Evolutionary conservation across 768 basidiomycete genomes (phyloP).

Genomic region (Sutorius australiensis): DNA sequence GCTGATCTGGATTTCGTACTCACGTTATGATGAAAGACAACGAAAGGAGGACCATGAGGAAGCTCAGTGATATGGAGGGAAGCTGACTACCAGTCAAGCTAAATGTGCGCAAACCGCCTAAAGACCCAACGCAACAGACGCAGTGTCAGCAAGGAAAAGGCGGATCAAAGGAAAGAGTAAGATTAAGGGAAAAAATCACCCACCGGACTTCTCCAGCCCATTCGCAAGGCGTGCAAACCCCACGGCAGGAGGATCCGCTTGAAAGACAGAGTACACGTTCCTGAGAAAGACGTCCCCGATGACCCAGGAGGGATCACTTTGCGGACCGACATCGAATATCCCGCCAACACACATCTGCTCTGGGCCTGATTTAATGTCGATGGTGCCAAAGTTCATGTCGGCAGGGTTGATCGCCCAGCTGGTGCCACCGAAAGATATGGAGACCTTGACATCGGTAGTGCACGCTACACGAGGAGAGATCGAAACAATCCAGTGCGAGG

Average conservation of each 20-base stretch:
- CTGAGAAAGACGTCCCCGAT: constrained; percentile 68
- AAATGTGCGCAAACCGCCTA: neutral
- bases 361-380: constrained; percentile 21
- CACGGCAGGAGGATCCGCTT: constrained; percentile 15
- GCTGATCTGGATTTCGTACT: neutral
- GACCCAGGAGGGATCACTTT: constrained; percentile 41
- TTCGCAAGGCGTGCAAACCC: constrained; percentile 20
- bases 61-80: neutral
- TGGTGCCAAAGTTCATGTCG: constrained; percentile 75
- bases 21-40: neutral
- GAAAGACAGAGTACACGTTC: constrained; percentile 24
- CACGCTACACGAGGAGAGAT: constrained; percentile 49
- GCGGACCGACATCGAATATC: constrained; percentile 47
- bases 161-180: neutral
- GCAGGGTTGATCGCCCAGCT: constrained; percentile 66
- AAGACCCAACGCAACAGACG: neutral
- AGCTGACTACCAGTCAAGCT: neutral
- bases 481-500: neutral
- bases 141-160: neutral
- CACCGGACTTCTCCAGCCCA: neutral
- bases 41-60: neutral
- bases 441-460: constrained; percentile 45
- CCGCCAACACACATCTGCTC: constrained; percentile 50
- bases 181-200: neutral
- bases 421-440: constrained; percentile 72